phyloP scores from a whole-genome alignment of 805 yeast genomes.

The Starmerella ratchasimensis region DNA sequence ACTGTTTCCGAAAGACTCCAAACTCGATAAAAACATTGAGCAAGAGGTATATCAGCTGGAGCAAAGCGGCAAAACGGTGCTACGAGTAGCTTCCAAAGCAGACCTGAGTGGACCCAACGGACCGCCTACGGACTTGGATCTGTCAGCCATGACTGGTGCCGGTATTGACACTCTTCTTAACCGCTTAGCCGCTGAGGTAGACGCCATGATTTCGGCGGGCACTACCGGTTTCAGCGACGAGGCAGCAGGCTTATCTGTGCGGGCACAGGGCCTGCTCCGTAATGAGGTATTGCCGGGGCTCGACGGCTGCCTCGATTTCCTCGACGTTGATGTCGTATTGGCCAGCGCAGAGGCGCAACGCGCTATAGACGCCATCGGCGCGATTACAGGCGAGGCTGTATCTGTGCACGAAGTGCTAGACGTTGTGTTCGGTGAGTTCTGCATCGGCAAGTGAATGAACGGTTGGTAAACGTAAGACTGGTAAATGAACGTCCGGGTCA shows the following conservation, averaged over 20 bases:
- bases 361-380: constrained; percentile 79
- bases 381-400: constrained; percentile 76
- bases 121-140: background rate
- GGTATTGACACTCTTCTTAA: constrained; percentile 43
- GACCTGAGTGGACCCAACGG: constrained; percentile 18
- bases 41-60: constrained; percentile 13
- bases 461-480: background rate
- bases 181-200: constrained; percentile 35
- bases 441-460: constrained; percentile 63
- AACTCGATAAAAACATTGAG: constrained; percentile 4
- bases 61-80: constrained; percentile 16
- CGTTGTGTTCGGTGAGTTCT: constrained; percentile 79
- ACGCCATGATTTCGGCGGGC: constrained; percentile 30
- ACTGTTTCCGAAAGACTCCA: constrained; percentile 35
- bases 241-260: constrained; percentile 58
- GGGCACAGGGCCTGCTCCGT: constrained; percentile 61
- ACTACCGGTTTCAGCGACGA: constrained; percentile 23
- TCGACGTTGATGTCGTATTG: constrained; percentile 50
- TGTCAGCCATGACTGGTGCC: constrained; percentile 47
- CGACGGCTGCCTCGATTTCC: constrained; percentile 25
- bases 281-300: constrained; percentile 69
- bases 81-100: constrained; percentile 26
- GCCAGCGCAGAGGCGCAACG: constrained; percentile 64
- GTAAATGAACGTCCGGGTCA: too few relatives aligned
- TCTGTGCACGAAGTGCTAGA: constrained; percentile 86